These are phyloP conservation scores for Paspalum vaginatum DNA, from an alignment of 176 grass and related monocot species.

Conservation along the genomic window DNA sequence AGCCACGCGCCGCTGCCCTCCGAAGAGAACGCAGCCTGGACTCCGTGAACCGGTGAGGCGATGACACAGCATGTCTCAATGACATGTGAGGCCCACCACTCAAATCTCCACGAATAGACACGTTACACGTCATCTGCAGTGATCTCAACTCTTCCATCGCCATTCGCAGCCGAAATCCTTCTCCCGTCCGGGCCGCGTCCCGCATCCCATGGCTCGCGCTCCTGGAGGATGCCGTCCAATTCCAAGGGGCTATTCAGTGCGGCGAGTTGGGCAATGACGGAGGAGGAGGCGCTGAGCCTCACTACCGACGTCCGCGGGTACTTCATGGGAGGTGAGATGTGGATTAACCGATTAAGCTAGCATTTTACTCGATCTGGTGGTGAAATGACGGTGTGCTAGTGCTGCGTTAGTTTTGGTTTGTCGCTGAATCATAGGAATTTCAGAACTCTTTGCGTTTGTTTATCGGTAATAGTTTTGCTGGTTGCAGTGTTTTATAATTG, in stretches of 20 bases:
- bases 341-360: slow-evolving; percentile 1
- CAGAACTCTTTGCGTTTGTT: neutral
- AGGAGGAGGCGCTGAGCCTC: no score
- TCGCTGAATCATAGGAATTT: neutral
- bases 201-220: slow-evolving; percentile 60
- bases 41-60: neutral
- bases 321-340: slow-evolving; percentile 64
- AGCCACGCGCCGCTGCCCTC: no score
- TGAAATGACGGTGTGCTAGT: slow-evolving; percentile 10
- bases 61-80: neutral
- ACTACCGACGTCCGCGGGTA: slow-evolving; percentile 52
- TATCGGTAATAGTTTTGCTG: no score
- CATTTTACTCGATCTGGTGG: slow-evolving; percentile 1
- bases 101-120: no score
- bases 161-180: neutral
- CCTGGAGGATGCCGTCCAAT: slow-evolving; percentile 77
- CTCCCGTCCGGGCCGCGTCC: no score
- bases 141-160: slow-evolving; percentile 14
- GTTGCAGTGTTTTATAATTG: no score
- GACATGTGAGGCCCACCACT: neutral
- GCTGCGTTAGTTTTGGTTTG: neutral
- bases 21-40: no score
- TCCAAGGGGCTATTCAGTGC: slow-evolving; percentile 63
- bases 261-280: slow-evolving; percentile 43
- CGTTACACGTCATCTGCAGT: neutral